Evolutionary conservation across 2,329 filamentous ascomycete species (phyloP).

Genomic region (Colletotrichum paranaense): DNA sequence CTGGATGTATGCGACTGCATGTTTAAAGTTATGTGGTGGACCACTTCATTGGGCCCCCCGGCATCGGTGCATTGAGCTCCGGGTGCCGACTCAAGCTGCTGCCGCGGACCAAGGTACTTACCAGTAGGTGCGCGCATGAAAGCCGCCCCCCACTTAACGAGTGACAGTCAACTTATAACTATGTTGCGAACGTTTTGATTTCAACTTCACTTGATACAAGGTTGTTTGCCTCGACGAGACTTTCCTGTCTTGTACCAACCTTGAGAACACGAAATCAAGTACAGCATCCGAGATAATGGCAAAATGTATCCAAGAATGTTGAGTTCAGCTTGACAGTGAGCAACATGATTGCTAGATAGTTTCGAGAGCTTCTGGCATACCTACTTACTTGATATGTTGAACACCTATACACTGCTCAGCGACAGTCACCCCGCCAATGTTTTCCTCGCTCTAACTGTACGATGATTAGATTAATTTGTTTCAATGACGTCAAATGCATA

Average conservation of each 20-base stretch:
- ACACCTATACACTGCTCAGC: neutral
- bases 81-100: constrained; percentile 3
- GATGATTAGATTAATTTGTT: neutral
- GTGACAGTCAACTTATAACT: neutral
- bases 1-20: constrained; percentile 17
- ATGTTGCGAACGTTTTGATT: neutral
- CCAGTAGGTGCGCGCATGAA: neutral
- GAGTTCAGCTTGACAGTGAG: neutral
- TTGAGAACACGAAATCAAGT: neutral
- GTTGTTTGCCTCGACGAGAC: neutral
- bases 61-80: constrained; percentile 18
- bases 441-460: neutral
- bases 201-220: neutral
- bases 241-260: neutral
- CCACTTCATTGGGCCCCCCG: neutral
- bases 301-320: neutral
- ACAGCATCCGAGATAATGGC: neutral
- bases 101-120: neutral
- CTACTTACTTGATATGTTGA: neutral
- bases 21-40: neutral
- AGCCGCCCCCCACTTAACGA: neutral
- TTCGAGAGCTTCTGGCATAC: neutral
- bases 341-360: neutral
- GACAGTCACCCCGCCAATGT: neutral
- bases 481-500: neutral